Percentiles rank a stretch among this genome's conserved stretches.
Evolutionary conservation across 1,284 basidiomycete species (phyloP).

Genomic region (Naganishia albida): DNA sequence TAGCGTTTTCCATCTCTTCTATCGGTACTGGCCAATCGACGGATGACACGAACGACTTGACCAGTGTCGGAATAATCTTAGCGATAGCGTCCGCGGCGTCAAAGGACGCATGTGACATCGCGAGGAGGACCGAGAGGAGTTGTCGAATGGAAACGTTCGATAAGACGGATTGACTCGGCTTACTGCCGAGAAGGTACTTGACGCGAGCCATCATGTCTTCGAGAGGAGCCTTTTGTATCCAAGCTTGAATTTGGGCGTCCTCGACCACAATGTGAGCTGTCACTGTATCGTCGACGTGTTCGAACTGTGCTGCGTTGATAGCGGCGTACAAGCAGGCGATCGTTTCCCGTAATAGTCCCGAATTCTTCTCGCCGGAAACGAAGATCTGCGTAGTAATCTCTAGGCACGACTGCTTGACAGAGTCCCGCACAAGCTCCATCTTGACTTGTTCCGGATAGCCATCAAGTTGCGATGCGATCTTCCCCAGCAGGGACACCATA

Average conservation of each 20-base stretch:
- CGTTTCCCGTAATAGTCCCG: conserved; percentile 30
- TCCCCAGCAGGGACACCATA: conserved; percentile 73
- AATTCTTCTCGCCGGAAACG: conserved; percentile 35
- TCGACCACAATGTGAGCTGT: conserved; percentile 10
- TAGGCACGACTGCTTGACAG: conserved; percentile 37
- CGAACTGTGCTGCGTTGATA: conserved; percentile 17
- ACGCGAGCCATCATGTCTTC: conserved; percentile 16
- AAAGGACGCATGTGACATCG: conserved; percentile 11
- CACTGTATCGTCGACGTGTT: conserved; percentile 16
- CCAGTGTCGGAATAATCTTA: conserved; percentile 3
- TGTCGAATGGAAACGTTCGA: conserved; percentile 18
- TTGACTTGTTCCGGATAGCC: conserved; percentile 25
- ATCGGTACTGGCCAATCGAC: conserved; percentile 22
- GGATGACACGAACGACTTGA: conserved; percentile 13
- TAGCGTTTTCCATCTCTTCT: not conserved
- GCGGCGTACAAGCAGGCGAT: conserved; percentile 28
- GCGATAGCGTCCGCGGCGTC: conserved; percentile 25
- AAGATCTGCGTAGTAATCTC: conserved; percentile 42
- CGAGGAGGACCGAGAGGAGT: conserved; percentile 16
- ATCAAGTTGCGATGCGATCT: conserved; percentile 55
- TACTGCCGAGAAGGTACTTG: conserved; percentile 14
- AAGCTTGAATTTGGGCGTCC: conserved; percentile 16
- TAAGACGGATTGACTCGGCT: conserved; percentile 16
- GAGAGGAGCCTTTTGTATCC: conserved; percentile 24
- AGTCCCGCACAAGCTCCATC: conserved; percentile 26